Evolutionary conservation across 805 yeast species (phyloP).

Genomic region (Candida patagonica): DNA sequence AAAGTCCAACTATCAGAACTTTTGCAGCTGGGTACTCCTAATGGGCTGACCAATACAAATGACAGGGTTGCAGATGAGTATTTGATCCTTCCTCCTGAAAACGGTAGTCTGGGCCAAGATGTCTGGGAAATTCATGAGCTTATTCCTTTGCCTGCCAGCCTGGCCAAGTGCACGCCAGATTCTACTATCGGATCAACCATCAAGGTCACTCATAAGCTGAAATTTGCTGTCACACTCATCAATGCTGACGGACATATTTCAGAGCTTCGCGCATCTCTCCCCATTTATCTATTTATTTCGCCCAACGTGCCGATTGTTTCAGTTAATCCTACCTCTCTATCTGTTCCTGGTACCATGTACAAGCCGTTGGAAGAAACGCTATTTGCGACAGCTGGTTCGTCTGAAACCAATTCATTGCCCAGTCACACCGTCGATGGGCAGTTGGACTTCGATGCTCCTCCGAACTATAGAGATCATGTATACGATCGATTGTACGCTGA

Average conservation of each 20-base stretch:
- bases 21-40: slow-evolving; percentile 38
- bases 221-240: slow-evolving; percentile 65
- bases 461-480: slow-evolving; percentile 67
- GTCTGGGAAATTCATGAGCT: slow-evolving; percentile 64
- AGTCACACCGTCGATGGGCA: slow-evolving; percentile 24
- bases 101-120: slow-evolving; percentile 36
- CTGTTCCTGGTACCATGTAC: slow-evolving; percentile 10
- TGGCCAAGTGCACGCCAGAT: slow-evolving; percentile 78
- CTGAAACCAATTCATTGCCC: slow-evolving; percentile 1
- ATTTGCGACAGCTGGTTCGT: slow-evolving; percentile 5
- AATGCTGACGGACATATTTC: slow-evolving; percentile 92
- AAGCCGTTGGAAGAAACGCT: slow-evolving; percentile 8
- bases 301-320: slow-evolving; percentile 75
- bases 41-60: slow-evolving; percentile 47
- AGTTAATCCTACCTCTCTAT: slow-evolving; percentile 19
- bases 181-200: slow-evolving; percentile 60
- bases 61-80: slow-evolving; percentile 55
- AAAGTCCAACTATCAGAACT: slow-evolving; percentile 60
- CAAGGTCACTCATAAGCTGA: slow-evolving; percentile 81
- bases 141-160: slow-evolving; percentile 60
- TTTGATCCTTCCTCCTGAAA: slow-evolving; percentile 36
- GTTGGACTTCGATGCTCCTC: slow-evolving; percentile 57
- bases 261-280: slow-evolving; percentile 84
- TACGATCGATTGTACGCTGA: slow-evolving; percentile 71
- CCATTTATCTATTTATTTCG: slow-evolving; percentile 63